Percentiles rank a stretch among this genome's conserved stretches.
Evolutionary conservation across 2,329 filamentous ascomycete species (phyloP).

Genomic region (Penicillium janthinellum): DNA sequence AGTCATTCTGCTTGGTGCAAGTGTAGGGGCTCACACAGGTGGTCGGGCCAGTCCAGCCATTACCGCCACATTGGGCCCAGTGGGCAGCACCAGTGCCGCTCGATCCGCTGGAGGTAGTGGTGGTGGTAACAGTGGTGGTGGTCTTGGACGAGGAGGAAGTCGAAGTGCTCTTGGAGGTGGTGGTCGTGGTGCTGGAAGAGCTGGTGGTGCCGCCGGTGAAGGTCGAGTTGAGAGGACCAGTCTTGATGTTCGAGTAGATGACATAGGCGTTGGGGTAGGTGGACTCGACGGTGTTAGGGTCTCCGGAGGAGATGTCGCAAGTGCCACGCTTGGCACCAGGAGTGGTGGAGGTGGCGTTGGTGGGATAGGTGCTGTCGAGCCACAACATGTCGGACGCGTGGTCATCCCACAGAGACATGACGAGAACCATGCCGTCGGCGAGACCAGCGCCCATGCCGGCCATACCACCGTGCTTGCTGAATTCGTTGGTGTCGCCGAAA

Average conservation of each 20-base stretch:
- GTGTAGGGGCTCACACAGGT: slow-evolving; percentile 36
- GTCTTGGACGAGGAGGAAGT: neutral
- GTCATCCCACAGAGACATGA: slow-evolving; percentile 65
- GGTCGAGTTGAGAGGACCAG: slow-evolving; percentile 60
- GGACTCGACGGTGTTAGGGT: slow-evolving; percentile 53
- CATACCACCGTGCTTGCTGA: slow-evolving; percentile 59
- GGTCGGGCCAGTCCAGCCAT: slow-evolving; percentile 37
- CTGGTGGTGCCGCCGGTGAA: slow-evolving; percentile 28
- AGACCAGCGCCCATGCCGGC: slow-evolving; percentile 58
- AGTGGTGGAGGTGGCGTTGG: slow-evolving; percentile 41
- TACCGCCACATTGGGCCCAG: slow-evolving; percentile 39
- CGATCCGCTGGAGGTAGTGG: slow-evolving; percentile 8
- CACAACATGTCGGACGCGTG: slow-evolving; percentile 71
- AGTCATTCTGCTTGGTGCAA: slow-evolving; percentile 37
- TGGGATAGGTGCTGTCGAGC: slow-evolving; percentile 70
- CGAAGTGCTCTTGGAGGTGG: slow-evolving; percentile 7
- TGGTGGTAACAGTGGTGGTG: slow-evolving; percentile 10
- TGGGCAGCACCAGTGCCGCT: slow-evolving; percentile 23
- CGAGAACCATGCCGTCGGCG: slow-evolving; percentile 63
- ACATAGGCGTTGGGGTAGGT: slow-evolving; percentile 53
- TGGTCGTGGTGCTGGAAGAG: slow-evolving; percentile 12
- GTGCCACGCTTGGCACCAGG: slow-evolving; percentile 58
- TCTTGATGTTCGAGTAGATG: slow-evolving; percentile 62
- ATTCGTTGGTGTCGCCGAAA: slow-evolving; percentile 59
- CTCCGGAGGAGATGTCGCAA: slow-evolving; percentile 57